Evolutionary conservation across 2,329 filamentous ascomycete species (phyloP).

Genomic region (Catunica adiposa): DNA sequence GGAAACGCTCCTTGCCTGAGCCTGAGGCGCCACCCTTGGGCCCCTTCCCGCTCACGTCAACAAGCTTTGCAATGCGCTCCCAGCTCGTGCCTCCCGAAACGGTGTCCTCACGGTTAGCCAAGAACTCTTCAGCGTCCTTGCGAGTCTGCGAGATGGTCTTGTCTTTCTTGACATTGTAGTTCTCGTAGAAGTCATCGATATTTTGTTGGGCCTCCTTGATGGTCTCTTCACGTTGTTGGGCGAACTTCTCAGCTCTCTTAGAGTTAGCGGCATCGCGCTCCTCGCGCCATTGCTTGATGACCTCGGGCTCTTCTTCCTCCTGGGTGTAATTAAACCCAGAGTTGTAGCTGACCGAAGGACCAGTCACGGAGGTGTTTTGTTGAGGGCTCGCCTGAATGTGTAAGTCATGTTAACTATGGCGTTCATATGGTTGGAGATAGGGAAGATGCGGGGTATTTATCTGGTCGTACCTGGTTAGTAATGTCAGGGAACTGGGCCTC

Average conservation of each 20-base stretch:
- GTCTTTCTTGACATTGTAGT: conserved; percentile 97
- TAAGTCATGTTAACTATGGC: not conserved
- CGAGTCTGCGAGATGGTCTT: conserved; percentile 78
- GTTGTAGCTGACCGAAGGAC: conserved; percentile 42
- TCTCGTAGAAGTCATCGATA: conserved; percentile 98
- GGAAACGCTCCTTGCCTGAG: conserved; percentile 90
- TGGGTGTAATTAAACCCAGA: conserved; percentile 40
- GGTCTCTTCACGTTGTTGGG: conserved; percentile 67
- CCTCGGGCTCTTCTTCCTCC: conserved; percentile 68
- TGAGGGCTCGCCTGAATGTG: conserved; percentile 38
- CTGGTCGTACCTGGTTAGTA: conserved; percentile 45
- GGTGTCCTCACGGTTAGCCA: conserved; percentile 77
- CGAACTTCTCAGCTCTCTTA: conserved; percentile 72
- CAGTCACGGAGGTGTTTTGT: conserved; percentile 66
- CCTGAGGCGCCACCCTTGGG: conserved; percentile 70
- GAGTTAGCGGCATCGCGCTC: conserved; percentile 67
- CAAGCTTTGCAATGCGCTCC: conserved; percentile 94
- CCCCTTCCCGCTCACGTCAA: conserved; percentile 94
- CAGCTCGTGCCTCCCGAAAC: conserved; percentile 90
- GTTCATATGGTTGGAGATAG: conserved; percentile 5
- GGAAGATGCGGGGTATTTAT: not conserved
- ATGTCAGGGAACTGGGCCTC: conserved; percentile 86
- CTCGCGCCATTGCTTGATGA: conserved; percentile 84
- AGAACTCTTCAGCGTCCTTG: conserved; percentile 84
- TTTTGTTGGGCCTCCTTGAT: conserved; percentile 80